phyloP scores from a whole-genome alignment of 73 alveolate species.

The Paramecium biaurelia region DNA sequence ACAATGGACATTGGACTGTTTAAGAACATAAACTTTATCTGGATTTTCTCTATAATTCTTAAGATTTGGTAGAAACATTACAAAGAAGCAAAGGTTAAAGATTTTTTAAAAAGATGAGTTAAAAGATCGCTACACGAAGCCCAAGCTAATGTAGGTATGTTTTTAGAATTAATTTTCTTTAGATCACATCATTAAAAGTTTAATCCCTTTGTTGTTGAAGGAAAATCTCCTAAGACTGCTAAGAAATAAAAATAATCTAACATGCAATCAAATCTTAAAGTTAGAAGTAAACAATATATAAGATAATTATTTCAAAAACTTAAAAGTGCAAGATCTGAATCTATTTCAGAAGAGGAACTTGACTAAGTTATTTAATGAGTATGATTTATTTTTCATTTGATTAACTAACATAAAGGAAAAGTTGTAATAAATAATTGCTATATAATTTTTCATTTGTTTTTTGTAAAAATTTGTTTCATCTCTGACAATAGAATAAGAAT shows the following conservation, averaged over 20 bases:
- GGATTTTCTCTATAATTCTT: background rate
- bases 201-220: background rate
- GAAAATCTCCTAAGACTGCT: background rate
- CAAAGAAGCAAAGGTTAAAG: constrained; percentile 19
- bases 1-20: background rate
- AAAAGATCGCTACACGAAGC: background rate
- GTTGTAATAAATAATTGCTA: background rate
- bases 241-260: background rate
- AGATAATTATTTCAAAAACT: background rate
- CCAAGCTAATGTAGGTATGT: constrained; percentile 44
- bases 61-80: constrained; percentile 6
- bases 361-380: background rate
- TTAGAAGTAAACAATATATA: background rate
- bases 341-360: background rate
- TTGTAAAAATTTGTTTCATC: background rate
- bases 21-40: constrained; percentile 32
- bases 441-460: too few species aligned
- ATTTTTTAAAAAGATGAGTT: constrained; percentile 45
- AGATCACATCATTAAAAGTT: constrained; percentile 44
- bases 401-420: background rate
- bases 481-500: background rate
- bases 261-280: background rate
- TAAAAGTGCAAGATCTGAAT: background rate
- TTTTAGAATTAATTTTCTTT: background rate
- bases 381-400: background rate